Evolutionary conservation across 2,329 filamentous ascomycete species (phyloP).

Genomic region (Ophiocordyceps unilateralis): DNA sequence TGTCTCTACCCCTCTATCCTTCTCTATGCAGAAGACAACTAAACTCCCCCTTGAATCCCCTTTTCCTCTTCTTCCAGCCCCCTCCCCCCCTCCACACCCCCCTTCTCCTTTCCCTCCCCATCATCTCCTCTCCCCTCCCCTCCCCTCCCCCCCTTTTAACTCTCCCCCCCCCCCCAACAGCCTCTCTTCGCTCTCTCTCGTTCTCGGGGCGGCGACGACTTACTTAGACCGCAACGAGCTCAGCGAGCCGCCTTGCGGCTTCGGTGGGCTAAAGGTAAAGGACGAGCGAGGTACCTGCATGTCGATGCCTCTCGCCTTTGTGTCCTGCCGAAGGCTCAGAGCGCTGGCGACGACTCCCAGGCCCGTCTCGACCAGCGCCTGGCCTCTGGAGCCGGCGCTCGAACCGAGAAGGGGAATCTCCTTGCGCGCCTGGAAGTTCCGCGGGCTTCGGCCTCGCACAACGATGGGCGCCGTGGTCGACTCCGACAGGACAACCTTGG

Average conservation of each 20-base stretch:
- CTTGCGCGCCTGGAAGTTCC: conserved; percentile 89
- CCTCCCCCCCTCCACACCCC: not conserved
- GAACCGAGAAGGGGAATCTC: conserved; percentile 73
- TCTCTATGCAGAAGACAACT: not conserved
- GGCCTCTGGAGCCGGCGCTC: conserved; percentile 61
- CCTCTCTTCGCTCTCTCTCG: not conserved
- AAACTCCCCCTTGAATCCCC: not conserved
- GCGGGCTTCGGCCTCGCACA: conserved; percentile 77
- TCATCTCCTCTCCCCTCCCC: not conserved
- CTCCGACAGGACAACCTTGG: conserved; percentile 66
- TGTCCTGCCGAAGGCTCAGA: conserved; percentile 35
- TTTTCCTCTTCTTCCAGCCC: not conserved
- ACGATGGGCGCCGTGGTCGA: conserved; percentile 81
- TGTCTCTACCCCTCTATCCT: not conserved
- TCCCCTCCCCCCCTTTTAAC: not conserved
- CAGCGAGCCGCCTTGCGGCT: conserved; percentile 34
- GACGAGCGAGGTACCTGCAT: conserved; percentile 37
- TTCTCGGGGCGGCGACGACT: conserved; percentile 12
- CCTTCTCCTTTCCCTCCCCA: not conserved
- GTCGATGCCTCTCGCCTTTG: conserved; percentile 31
- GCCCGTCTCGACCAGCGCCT: conserved; percentile 49
- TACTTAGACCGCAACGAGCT: conserved; percentile 40
- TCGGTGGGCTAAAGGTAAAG: conserved; percentile 41
- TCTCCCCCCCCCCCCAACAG: too few relatives aligned
- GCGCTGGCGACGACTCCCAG: conserved; percentile 42